Conservation (phyloP, 805 yeast genomes). For the Yarrowia sp. region DNA sequence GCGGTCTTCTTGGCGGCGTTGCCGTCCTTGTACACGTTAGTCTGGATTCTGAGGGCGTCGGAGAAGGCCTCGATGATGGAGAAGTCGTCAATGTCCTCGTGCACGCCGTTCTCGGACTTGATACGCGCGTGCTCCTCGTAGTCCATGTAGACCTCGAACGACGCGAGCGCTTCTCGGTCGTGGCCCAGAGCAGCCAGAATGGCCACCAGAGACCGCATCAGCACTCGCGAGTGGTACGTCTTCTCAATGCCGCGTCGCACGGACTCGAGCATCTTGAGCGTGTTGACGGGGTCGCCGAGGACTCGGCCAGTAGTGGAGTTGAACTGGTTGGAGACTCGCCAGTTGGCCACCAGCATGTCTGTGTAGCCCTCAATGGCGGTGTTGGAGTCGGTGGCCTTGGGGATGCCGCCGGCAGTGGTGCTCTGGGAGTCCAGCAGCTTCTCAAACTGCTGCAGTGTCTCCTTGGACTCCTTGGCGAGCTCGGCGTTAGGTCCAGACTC, state of each 20-base stretch:
- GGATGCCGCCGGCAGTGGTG: conserved; percentile 24
- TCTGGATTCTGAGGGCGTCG: conserved; percentile 29
- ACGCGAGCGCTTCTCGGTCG: conserved; percentile 38
- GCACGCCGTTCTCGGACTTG: conserved; percentile 34
- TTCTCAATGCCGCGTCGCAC: conserved; percentile 31
- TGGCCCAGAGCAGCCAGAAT: conserved; percentile 35
- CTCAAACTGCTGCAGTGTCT: conserved; percentile 28
- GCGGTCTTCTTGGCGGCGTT: conserved; percentile 31
- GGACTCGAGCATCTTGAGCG: conserved; percentile 29
- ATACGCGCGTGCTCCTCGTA: conserved; percentile 36
- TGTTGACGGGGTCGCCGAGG: conserved; percentile 25
- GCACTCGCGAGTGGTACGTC: conserved; percentile 40
- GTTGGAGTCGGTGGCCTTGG: conserved; percentile 33
- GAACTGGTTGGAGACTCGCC: conserved; percentile 31
- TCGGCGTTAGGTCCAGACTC: conserved; percentile 16
- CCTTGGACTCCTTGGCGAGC: conserved; percentile 27
- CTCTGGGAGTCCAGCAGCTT: conserved; percentile 28
- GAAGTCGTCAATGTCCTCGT: conserved; percentile 31
- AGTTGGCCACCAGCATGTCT: conserved; percentile 31
- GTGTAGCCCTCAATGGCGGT: conserved; percentile 32
- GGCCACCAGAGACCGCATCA: conserved; percentile 37
- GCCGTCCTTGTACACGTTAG: conserved; percentile 28
- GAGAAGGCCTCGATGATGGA: conserved; percentile 30
- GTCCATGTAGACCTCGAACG: conserved; percentile 37
- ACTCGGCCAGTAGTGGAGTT: conserved; percentile 28